Evolutionary conservation across 169 alveolate genomes (phyloP).

Genomic region (Eimeria tenella): DNA sequence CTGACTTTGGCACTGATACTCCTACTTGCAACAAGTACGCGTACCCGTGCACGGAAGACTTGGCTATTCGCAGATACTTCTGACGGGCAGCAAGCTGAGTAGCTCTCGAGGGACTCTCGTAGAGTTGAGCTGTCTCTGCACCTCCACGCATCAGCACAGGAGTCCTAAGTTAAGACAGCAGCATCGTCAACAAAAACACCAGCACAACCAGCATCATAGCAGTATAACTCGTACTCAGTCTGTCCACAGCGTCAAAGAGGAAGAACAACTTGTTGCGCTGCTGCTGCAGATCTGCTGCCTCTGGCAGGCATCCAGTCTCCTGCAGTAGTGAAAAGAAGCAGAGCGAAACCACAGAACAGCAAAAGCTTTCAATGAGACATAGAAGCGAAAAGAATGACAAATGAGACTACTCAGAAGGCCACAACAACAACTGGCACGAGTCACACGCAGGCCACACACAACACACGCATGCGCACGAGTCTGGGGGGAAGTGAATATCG

Average conservation of each 20-base stretch:
- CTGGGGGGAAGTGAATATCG: not conserved
- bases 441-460: not conserved
- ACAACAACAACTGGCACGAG: not conserved
- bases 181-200: not conserved
- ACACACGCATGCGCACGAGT: not conserved
- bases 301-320: constrained; percentile 76
- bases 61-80: constrained; percentile 19
- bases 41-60: constrained; percentile 46
- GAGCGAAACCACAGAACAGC: not conserved
- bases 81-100: constrained; percentile 41
- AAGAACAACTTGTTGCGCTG: constrained; percentile 61
- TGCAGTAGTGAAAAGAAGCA: not conserved
- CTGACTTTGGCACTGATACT: not conserved
- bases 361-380: not conserved
- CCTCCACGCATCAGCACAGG: not conserved
- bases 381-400: not conserved
- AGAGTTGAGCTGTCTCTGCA: constrained; percentile 25
- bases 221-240: constrained; percentile 6
- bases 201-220: not conserved
- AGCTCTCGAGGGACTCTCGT: constrained; percentile 7
- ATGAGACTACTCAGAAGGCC: not conserved
- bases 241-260: constrained; percentile 29
- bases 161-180: not conserved
- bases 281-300: constrained; percentile 48
- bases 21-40: not conserved